These are phyloP conservation scores for Trichoderma erinaceum DNA, from an alignment of 495 filamentous ascomycete species.

Conservation along the genomic window DNA sequence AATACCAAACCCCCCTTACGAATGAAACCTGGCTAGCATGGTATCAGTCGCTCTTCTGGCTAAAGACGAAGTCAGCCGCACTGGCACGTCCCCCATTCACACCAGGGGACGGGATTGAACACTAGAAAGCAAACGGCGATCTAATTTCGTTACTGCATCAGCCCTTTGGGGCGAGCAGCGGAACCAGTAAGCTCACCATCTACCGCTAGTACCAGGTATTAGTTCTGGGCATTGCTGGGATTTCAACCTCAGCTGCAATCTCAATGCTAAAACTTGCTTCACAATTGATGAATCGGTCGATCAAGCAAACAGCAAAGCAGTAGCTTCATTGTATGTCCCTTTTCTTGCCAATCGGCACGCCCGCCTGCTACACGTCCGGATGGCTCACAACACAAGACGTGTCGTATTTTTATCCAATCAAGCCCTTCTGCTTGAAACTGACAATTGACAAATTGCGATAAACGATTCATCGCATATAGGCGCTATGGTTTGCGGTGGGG, in stretches of 20 bases:
- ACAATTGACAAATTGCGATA: conserved; percentile 12
- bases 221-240: not conserved
- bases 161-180: not conserved
- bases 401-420: conserved; percentile 12
- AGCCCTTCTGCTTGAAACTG: not conserved
- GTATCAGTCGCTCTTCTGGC: not conserved
- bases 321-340: not conserved
- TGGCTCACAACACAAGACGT: not conserved
- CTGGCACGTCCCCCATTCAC: not conserved
- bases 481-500: conserved; percentile 4
- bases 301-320: not conserved
- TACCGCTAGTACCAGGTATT: not conserved
- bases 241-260: not conserved
- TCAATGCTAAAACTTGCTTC: too few relatives aligned
- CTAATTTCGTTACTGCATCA: conserved; percentile 12
- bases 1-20: not conserved
- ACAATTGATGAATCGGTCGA: too few relatives aligned
- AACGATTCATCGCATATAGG: conserved; percentile 12
- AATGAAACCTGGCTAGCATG: not conserved
- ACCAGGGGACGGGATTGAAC: not conserved
- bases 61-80: conserved; percentile 3
- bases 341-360: not conserved
- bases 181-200: not conserved
- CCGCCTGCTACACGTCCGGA: not conserved
- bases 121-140: conserved; percentile 11